Conservation (phyloP, 2,329 filamentous ascomycete genomes). For the Stagonosporopsis chrysanthemi region DNA sequence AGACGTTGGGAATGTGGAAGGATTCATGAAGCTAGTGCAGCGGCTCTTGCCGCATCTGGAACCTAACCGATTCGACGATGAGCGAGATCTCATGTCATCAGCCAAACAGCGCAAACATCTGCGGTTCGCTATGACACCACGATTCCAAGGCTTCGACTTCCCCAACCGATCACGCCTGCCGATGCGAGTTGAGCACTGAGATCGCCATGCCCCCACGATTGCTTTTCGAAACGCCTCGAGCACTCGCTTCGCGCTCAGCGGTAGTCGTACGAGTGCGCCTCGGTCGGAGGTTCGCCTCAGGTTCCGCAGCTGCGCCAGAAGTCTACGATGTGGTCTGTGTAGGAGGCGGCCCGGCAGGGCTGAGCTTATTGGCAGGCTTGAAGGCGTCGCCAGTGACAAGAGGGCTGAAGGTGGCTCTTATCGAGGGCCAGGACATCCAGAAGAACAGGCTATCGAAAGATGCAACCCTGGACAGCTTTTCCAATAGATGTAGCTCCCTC, state of each 20-base stretch:
- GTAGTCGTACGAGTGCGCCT: conserved; percentile 26
- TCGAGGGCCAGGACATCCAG: conserved; percentile 86
- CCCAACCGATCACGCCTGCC: conserved; percentile 19
- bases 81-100: conserved; percentile 19
- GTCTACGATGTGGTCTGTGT: conserved; percentile 95
- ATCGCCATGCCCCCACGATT: conserved; percentile 47
- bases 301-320: conserved; percentile 60
- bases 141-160: conserved; percentile 18
- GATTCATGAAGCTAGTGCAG: conserved; percentile 8
- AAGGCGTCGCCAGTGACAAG: conserved; percentile 75
- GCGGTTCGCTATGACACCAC: conserved; percentile 35
- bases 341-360: conserved; percentile 85
- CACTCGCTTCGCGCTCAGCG: conserved; percentile 22
- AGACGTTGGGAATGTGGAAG: conserved; percentile 6
- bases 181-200: conserved; percentile 30
- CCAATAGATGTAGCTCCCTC: conserved; percentile 94
- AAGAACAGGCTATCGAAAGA: conserved; percentile 71
- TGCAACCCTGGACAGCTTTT: conserved; percentile 73
- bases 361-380: conserved; percentile 65
- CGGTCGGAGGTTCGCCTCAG: conserved; percentile 44
- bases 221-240: conserved; percentile 27
- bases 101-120: conserved; percentile 36
- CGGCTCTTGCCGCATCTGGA: conserved; percentile 12
- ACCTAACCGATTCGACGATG: conserved; percentile 14
- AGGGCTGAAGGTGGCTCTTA: conserved; percentile 81